Evolutionary conservation across 2,329 filamentous ascomycete species (phyloP).

Genomic region (Calonectria pseudoturangicola): DNA sequence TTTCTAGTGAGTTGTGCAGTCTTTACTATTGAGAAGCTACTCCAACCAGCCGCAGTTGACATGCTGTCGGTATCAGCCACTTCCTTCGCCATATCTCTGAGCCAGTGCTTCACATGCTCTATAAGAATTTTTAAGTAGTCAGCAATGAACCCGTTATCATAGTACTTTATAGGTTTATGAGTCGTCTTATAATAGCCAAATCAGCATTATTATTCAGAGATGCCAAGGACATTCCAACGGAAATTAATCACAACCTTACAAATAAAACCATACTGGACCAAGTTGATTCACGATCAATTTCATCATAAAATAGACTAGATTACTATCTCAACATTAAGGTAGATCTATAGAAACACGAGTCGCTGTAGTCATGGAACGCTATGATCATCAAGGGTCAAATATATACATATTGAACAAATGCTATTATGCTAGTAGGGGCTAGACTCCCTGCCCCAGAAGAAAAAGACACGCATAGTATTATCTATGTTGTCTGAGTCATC

Average conservation of each 20-base stretch:
- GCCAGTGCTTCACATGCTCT: no score
- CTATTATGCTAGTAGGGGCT: slow-evolving; percentile 16
- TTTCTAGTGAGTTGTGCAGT: no score
- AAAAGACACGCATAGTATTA: slow-evolving; percentile 14
- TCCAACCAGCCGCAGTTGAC: no score
- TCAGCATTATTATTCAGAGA: no score
- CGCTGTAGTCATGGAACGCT: slow-evolving; percentile 11
- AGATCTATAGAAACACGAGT: slow-evolving; percentile 9
- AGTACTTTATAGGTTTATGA: no score
- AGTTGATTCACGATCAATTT: neutral
- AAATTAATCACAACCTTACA: neutral
- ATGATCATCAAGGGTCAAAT: slow-evolving; percentile 6
- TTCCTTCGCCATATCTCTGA: no score
- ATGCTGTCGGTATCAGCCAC: no score
- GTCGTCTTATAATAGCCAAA: no score
- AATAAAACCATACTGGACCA: neutral
- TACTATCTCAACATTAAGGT: neutral
- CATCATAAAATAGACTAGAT: neutral
- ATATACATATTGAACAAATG: slow-evolving; percentile 24
- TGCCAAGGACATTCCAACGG: no score
- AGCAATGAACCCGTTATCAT: no score
- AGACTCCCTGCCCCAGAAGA: neutral
- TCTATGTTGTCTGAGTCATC: slow-evolving; percentile 15
- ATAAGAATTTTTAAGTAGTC: no score
- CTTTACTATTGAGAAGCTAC: no score